Conservation (phyloP, 768 basidiomycete genomes). For the Hemileccinum impolitum region DNA sequence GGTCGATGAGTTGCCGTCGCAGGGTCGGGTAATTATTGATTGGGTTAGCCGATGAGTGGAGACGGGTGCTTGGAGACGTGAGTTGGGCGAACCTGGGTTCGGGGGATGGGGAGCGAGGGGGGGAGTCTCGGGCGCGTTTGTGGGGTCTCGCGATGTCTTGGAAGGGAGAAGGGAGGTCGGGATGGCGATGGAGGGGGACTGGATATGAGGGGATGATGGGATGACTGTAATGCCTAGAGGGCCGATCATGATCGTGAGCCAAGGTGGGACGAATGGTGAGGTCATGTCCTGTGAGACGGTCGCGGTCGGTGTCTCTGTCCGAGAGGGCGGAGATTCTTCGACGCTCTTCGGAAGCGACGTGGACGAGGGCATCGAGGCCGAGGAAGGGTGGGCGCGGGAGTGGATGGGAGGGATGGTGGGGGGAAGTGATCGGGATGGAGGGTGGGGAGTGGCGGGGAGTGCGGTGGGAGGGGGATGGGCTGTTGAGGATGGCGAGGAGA, state of each 20-base stretch:
- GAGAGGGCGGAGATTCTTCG: constrained; percentile 40
- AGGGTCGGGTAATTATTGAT: constrained; percentile 20
- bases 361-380: constrained; percentile 64
- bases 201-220: neutral
- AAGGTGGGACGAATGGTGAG: too few relatives aligned
- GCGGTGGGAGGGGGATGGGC: constrained; percentile 2
- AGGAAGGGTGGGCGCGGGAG: constrained; percentile 22
- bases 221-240: constrained; percentile 6
- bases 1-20: constrained; percentile 18
- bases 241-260: constrained; percentile 22
- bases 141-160: constrained; percentile 9
- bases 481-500: constrained; percentile 19
- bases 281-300: too few relatives aligned
- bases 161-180: neutral
- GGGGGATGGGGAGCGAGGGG: constrained; percentile 14
- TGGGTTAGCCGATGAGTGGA: constrained; percentile 22
- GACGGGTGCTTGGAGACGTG: constrained; percentile 18
- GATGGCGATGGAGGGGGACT: neutral
- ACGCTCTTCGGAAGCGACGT: constrained; percentile 67
- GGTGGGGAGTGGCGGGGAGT: constrained; percentile 1
- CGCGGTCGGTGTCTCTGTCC: constrained; percentile 3
- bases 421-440: constrained; percentile 4
- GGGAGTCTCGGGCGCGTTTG: constrained; percentile 23
- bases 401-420: constrained; percentile 2
- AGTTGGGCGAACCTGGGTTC: constrained; percentile 2